A percentile compares a stretch with the other conserved stretches of the same genome.
Conservation (phyloP, 257 asterid genomes). For the Nicotiana attenuata region DNA sequence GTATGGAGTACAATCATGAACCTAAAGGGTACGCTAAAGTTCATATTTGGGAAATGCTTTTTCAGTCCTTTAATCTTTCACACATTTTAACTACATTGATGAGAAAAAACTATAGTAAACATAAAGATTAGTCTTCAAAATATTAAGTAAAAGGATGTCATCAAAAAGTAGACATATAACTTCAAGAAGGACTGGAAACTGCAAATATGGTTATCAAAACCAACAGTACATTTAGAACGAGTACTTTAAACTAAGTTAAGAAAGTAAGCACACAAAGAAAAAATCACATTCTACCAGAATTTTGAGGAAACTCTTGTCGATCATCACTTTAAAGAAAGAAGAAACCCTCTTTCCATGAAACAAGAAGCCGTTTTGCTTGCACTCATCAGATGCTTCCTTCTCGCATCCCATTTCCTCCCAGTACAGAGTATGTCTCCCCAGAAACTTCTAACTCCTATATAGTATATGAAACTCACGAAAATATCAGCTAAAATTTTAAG, state of each 20-base stretch:
- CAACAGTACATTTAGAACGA: background rate
- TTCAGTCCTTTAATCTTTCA: background rate
- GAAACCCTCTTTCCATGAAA: conserved; percentile 13
- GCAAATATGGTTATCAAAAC: background rate
- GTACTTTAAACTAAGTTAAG: background rate
- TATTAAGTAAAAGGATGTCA: background rate
- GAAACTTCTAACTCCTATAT: background rate
- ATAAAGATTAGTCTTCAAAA: background rate
- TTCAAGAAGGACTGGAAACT: background rate
- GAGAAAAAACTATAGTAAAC: background rate
- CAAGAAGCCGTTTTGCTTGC: conserved; percentile 8
- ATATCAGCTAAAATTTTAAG: background rate
- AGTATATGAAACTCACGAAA: background rate
- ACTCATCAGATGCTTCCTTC: conserved; percentile 7
- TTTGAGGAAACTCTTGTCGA: conserved; percentile 11
- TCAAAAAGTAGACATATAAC: background rate
- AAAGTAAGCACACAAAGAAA: background rate
- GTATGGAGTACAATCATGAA: background rate
- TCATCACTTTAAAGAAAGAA: conserved; percentile 31
- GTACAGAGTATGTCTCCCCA: background rate
- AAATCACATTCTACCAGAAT: conserved; percentile 22
- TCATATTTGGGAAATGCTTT: background rate
- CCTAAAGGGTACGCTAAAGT: background rate
- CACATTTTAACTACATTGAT: background rate
- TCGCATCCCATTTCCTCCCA: background rate